A percentile compares a stretch with the other conserved stretches of the same genome.
These are phyloP conservation scores for Phytophthora sp. DNA, from an alignment of 352 stramenopile species.

Conservation along the genomic window DNA sequence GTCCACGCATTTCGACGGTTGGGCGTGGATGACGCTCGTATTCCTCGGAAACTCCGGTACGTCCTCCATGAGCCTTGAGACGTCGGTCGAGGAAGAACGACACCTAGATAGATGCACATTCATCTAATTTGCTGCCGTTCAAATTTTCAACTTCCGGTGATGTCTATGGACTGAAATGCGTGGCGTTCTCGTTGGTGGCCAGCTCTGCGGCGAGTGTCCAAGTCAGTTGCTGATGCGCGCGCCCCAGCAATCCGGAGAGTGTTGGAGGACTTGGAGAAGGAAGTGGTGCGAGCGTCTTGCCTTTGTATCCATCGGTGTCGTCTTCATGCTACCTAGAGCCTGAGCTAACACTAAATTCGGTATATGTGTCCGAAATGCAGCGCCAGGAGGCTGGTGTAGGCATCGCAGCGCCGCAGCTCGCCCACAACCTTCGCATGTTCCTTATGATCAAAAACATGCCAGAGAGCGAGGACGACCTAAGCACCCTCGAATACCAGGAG, in stretches of 20 bases:
- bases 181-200: constrained; percentile 3
- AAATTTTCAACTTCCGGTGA: not conserved
- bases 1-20: not conserved
- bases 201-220: constrained; percentile 78
- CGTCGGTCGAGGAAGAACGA: not conserved
- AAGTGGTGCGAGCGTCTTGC: constrained; percentile 51
- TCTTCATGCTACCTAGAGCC: not conserved
- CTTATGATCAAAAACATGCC: constrained; percentile 81
- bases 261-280: constrained; percentile 63
- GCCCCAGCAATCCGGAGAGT: constrained; percentile 54
- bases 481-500: constrained; percentile 69
- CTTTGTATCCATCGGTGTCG: not conserved
- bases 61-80: constrained; percentile 7
- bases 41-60: constrained; percentile 78
- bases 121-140: not conserved
- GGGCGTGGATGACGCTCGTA: constrained; percentile 55
- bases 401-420: constrained; percentile 79
- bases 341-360: constrained; percentile 6
- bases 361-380: constrained; percentile 33
- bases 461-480: constrained; percentile 58
- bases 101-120: not conserved
- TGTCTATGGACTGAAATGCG: constrained; percentile 17
- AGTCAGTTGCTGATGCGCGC: constrained; percentile 62
- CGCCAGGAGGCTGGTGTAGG: constrained; percentile 71
- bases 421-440: constrained; percentile 82